Evolutionary conservation across 768 basidiomycete genomes (phyloP), one percentile per base, ranked within the genome.

Genomic region (Suillus spraguei): DNA sequence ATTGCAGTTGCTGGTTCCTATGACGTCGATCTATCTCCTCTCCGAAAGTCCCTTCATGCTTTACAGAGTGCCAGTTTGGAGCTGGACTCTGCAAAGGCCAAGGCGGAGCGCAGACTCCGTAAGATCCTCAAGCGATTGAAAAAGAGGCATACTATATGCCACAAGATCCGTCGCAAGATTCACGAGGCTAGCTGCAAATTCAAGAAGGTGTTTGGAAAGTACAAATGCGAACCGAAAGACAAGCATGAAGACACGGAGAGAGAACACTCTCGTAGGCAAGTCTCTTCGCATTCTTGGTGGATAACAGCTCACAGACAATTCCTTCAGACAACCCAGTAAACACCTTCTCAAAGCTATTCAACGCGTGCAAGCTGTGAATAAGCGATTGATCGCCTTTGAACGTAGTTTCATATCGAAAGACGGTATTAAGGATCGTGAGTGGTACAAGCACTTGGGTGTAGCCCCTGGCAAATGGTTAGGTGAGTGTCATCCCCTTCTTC

Each of bases 381-480:
- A 82, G 77, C 89, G 87, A 72, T 78, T 92, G 35, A 79, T 81
- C 13, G 76, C 80, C 1, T 92, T 92, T 70, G 91, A 93, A 72
- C 83, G 85, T 53, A 89, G 91, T 1, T 91, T 95, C 74, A 89
- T 95, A 61, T 86, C 85, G n/a, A 77, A 87, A 67, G 85, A 80
- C 10, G 93, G 92, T 1, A 87, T 94, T 68, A 85, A 86, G 68
- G 85, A 87, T 55, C 81, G 90, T 60, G 88, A 91, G 71, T 95
- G 92, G 93, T 95, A 91, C 75, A 86, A 82, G 68, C 88, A 94
- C 73, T 81, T 93, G 10, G 92, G 83, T 53, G 90, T 93, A 42
- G 92, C 93, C 4, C 93, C 93, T 32, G 93, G 93, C 55, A 87
- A 91, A 75, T 89, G 90, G 89, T 85, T 88, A 49, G 88, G 89